Percentiles rank a stretch among this genome's conserved stretches.
Conservation (phyloP, 768 basidiomycete genomes). For the Boletus tylopilopsis region DNA sequence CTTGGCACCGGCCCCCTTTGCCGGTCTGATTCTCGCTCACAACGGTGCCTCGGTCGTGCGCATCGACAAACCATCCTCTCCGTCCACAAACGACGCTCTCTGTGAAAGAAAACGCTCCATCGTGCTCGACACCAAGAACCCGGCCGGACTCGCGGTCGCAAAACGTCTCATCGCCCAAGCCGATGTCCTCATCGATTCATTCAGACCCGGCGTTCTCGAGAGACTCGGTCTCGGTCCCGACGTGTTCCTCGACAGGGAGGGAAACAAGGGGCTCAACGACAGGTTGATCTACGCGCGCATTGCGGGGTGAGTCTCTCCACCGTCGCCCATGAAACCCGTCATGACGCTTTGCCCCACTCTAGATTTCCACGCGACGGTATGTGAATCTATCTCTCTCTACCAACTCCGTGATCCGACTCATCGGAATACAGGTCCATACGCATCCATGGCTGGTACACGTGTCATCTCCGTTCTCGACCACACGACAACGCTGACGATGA, state of each 20-base stretch:
- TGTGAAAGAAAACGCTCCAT: slow-evolving; percentile 76
- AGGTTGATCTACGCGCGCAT: slow-evolving; percentile 71
- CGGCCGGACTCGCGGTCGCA: slow-evolving; percentile 52
- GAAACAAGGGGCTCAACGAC: slow-evolving; percentile 50
- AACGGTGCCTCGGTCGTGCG: slow-evolving; percentile 76
- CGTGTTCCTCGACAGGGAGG: slow-evolving; percentile 54
- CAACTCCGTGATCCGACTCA: slow-evolving; percentile 12
- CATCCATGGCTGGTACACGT: slow-evolving; percentile 68
- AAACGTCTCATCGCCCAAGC: slow-evolving; percentile 57
- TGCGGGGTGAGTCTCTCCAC: slow-evolving; percentile 51
- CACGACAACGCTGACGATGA: not conserved
- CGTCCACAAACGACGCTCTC: slow-evolving; percentile 46
- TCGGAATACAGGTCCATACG: slow-evolving; percentile 51
- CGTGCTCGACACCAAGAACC: slow-evolving; percentile 60
- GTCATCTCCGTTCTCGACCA: not conserved
- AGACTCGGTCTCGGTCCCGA: slow-evolving; percentile 73
- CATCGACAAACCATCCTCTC: slow-evolving; percentile 57
- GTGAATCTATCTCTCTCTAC: slow-evolving; percentile 5
- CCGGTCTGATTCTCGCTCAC: slow-evolving; percentile 74
- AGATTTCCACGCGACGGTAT: slow-evolving; percentile 65
- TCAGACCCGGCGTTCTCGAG: slow-evolving; percentile 80
- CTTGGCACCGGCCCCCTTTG: slow-evolving; percentile 78
- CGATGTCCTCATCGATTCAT: slow-evolving; percentile 84
- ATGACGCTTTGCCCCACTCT: not conserved
- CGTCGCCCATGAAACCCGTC: not conserved